Evolutionary conservation across 257 asterid genomes (phyloP).

Genomic region (Fraxinus pennsylvanica): DNA sequence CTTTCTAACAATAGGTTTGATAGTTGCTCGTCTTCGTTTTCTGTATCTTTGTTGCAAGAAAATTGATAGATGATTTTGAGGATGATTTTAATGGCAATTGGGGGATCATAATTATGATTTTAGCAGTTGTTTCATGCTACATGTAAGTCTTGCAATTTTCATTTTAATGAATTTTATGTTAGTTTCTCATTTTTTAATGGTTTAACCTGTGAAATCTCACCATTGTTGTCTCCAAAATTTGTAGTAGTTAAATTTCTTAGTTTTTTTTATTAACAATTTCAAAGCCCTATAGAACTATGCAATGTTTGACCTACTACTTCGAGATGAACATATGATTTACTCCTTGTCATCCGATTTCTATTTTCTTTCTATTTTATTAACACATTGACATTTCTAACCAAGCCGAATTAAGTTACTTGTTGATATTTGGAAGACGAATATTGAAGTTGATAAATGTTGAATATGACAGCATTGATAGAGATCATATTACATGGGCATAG

Average conservation of each 20-base stretch:
- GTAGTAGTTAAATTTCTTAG: neutral
- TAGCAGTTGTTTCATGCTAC: conserved; percentile 18
- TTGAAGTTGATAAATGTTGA: neutral
- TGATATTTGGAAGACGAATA: neutral
- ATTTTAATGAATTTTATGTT: too few relatives aligned
- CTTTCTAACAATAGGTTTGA: conserved; percentile 55
- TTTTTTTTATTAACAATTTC: neutral
- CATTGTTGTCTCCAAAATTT: neutral
- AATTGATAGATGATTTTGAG: conserved; percentile 57
- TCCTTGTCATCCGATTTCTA: neutral
- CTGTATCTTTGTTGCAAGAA: conserved; percentile 63
- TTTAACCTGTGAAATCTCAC: too few relatives aligned
- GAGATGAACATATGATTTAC: neutral
- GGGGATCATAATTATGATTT: conserved; percentile 64
- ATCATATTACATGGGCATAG: neutral
- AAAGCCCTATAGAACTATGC: conserved; percentile 5
- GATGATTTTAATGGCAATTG: conserved; percentile 39
- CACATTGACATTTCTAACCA: neutral
- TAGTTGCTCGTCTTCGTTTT: conserved; percentile 67
- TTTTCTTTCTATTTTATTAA: conserved; percentile 1
- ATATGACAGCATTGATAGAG: neutral
- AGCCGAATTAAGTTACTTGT: neutral
- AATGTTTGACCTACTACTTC: conserved; percentile 17
- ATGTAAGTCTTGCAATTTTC: too few relatives aligned
- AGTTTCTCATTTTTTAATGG: too few relatives aligned